Evolutionary conservation across 176 grass and related monocot species (phyloP).

Genomic region (Cenchrus fungigraminus): DNA sequence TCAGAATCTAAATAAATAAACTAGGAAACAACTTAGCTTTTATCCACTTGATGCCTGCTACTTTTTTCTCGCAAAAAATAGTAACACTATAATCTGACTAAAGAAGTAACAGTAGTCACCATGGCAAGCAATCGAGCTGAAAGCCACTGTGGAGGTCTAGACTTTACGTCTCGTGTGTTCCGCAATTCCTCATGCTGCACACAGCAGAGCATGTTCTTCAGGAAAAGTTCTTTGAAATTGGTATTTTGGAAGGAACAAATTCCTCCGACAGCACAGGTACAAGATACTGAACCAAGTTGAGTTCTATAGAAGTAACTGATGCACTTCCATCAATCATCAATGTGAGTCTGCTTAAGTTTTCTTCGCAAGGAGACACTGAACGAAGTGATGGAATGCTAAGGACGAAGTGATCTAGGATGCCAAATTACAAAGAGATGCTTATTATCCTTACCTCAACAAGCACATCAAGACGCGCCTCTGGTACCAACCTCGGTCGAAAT

Average conservation of each 20-base stretch:
- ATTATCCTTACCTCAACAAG: constrained; percentile 69
- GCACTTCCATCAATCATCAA: constrained; percentile 10
- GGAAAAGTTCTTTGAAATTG: background rate
- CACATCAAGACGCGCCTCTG: constrained; percentile 65
- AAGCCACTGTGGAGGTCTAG: constrained; percentile 55
- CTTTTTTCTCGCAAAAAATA: background rate
- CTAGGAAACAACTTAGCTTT: background rate
- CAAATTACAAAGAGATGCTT: background rate
- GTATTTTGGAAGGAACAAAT: background rate
- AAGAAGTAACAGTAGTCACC: constrained; percentile 39
- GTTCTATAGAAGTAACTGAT: background rate
- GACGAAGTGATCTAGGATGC: background rate
- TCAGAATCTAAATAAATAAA: background rate
- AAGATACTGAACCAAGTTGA: background rate
- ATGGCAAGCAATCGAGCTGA: constrained; percentile 70
- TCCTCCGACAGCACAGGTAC: background rate
- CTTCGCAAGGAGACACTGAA: background rate
- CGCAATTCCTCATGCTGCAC: constrained; percentile 47
- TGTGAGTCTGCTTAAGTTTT: background rate
- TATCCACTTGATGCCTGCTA: background rate
- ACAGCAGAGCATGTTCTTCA: constrained; percentile 15
- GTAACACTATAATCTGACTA: constrained; percentile 11
- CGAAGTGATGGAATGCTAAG: background rate
- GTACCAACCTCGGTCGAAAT: constrained; percentile 62
- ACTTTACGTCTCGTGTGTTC: constrained; percentile 13